Evolutionary conservation across 306 rosid genomes (phyloP).

Genomic region (Astragalus glycyphyllos): DNA sequence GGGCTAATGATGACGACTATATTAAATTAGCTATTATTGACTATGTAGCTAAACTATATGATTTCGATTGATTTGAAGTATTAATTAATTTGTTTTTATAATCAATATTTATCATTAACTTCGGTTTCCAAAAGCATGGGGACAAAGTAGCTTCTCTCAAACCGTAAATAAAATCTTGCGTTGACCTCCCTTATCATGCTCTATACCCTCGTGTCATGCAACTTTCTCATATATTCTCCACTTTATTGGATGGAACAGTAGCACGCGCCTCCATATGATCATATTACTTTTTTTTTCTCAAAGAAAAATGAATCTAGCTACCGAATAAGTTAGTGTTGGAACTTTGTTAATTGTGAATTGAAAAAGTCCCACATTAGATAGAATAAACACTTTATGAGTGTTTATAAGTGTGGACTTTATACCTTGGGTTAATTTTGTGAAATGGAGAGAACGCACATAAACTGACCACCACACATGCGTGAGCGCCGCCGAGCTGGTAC

Average conservation of each 20-base stretch:
- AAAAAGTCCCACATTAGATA: no score
- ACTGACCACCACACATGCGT: no score
- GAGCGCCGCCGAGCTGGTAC: no score
- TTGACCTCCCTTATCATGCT: conserved; percentile 48
- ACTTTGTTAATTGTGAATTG: no score
- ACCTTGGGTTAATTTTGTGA: no score
- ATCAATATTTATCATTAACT: neutral
- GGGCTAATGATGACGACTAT: neutral
- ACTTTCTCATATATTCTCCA: conserved; percentile 35
- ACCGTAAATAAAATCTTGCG: conserved; percentile 46
- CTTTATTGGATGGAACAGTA: conserved; percentile 12
- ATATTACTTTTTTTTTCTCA: no score
- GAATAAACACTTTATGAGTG: no score
- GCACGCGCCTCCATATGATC: no score
- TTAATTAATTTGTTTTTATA: neutral
- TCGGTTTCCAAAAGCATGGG: conserved; percentile 49
- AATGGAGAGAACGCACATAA: no score
- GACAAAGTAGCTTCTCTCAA: conserved; percentile 46
- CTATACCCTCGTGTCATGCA: conserved; percentile 41
- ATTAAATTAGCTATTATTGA: conserved; percentile 29
- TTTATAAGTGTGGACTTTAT: no score
- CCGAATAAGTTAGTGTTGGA: no score
- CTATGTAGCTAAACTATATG: conserved; percentile 15
- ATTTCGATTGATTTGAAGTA: conserved; percentile 7
- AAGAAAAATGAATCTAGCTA: no score